Base-by-base conservation (phyloP, 306 rosid species). In the Cicer arietinum region DNA sequence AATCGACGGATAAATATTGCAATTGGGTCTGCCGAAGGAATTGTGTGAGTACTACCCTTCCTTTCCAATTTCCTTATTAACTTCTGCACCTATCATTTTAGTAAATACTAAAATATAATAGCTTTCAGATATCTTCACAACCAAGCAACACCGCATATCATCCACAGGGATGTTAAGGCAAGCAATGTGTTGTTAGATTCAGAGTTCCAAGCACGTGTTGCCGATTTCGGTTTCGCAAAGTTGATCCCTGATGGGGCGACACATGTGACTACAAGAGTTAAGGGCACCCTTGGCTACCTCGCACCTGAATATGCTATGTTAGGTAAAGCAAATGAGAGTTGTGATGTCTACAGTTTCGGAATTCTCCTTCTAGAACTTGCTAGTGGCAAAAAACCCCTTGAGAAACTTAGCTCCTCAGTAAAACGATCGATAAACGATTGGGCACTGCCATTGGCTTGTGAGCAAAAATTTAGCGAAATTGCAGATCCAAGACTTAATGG, bases 241-340 rank as follows among this genome's bases (percentile, higher is more conserved):
- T 88, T 94, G 83, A 92, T 94, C 81, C 99, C 99, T 2, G 96
- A 94, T 13, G 99, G 97, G 3, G 97, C 95, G 12, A 92, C 97
- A 1, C 97, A 94, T 75, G 97, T 94, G 80, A 94, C 99, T 7
- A 94, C 99, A 13, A 81, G 95, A 86, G 99, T 94, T 64, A 92
- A 91, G 90, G 99, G 97, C 59, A 94, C 99, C 69, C 97, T 94
- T 0, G 99, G 99, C 72, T 94, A 94, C 83, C 96, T 94, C 13
- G 97, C 99, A 18, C 99, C 99, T 1, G 99, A 94, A 76, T 94
- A 94, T 77, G 96, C 96, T 1, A 92, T 92, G 96, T 74, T 90
- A 57, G 99, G 99, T 62, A 92, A 92, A 82, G 99, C 96, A 60
- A 87, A 88, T 0, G 96, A 90, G 88, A 84, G 96, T 76, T 94